These are phyloP conservation scores for Colletotrichum sp. DNA, from an alignment of 2,329 filamentous ascomycete genomes.

Conservation along the genomic window DNA sequence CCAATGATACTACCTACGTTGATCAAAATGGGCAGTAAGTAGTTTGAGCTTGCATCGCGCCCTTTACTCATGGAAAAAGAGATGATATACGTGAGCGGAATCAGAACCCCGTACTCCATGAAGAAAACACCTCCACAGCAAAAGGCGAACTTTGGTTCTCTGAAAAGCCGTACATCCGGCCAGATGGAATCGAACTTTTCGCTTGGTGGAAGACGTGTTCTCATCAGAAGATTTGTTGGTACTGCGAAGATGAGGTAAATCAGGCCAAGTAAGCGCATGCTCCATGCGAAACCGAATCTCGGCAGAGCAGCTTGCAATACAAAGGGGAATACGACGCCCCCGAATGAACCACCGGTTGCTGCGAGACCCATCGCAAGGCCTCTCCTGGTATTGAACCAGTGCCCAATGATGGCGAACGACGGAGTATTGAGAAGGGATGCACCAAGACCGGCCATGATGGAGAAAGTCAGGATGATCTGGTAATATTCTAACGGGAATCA, in stretches of 20 bases:
- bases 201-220: conserved; percentile 65
- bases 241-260: conserved; percentile 47
- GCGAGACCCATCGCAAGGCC: conserved; percentile 84
- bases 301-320: conserved; percentile 43
- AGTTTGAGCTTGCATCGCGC: conserved; percentile 69
- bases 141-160: conserved; percentile 63
- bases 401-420: conserved; percentile 77
- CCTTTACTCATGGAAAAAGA: conserved; percentile 73
- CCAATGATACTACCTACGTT: conserved; percentile 84
- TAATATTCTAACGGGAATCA: conserved; percentile 63
- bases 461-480: conserved; percentile 84
- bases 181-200: conserved; percentile 56
- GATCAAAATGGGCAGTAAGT: conserved; percentile 79
- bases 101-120: conserved; percentile 75
- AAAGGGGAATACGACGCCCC: conserved; percentile 69
- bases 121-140: conserved; percentile 72
- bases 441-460: conserved; percentile 74
- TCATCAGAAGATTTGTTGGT: conserved; percentile 53
- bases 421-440: conserved; percentile 85
- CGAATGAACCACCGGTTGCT: conserved; percentile 74
- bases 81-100: conserved; percentile 84
- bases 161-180: conserved; percentile 71
- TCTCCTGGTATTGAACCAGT: conserved; percentile 80
- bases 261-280: conserved; percentile 54
- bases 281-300: conserved; percentile 37